Evolutionary conservation across 768 basidiomycete genomes (phyloP), one percentile per base, ranked within the genome.

Genomic region (Lyophyllum atratum): DNA sequence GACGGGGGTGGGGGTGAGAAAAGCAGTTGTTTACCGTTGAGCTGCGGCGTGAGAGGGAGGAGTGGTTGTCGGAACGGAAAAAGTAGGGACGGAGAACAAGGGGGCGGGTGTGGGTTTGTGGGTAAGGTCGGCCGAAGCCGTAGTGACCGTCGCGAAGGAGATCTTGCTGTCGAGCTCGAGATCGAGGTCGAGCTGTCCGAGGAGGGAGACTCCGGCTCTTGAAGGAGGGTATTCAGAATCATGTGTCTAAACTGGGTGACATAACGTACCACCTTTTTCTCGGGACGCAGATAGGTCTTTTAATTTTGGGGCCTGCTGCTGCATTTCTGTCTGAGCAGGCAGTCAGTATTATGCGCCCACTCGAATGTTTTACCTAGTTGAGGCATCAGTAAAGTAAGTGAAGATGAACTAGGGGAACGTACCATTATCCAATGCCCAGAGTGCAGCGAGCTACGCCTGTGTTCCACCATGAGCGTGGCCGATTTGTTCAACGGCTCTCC

Each of bases 281-380:
- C 77, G 78, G 0, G 89, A 87, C 15, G 85, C 85, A 61, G 93
- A 92, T 7, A 93, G 73, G 60, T 90, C 87, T 64, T 90, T 90
- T 21, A 93, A 76, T 29, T 77, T 83, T 4, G 64, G 67, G 17
- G 58, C 49, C 26, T 65, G 54, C 48, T 55, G 49, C 52, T 54
- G 40, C 37, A 52, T 54, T 51, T 53, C 40, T 11, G 54, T 39
- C 14, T 58, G 56, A 9, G 54, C 39, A 34, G 49, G 39, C 21
- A 49, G 49, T 76, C 74, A 2, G 56, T 52, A 1, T 47, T 53
- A 19, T 62, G 59, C 2, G 75, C 68, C 54, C 55, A 55, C 8
- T 39, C 49, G 49, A 64, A 74, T 0, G 73, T 59, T 59, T 76
- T 76, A 26, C 75, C 74, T 68, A 49, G 3, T n/a, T 1, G 34